Evolutionary conservation across 2,329 filamentous ascomycete species (phyloP).

Genomic region (Microascus cirrosus): DNA sequence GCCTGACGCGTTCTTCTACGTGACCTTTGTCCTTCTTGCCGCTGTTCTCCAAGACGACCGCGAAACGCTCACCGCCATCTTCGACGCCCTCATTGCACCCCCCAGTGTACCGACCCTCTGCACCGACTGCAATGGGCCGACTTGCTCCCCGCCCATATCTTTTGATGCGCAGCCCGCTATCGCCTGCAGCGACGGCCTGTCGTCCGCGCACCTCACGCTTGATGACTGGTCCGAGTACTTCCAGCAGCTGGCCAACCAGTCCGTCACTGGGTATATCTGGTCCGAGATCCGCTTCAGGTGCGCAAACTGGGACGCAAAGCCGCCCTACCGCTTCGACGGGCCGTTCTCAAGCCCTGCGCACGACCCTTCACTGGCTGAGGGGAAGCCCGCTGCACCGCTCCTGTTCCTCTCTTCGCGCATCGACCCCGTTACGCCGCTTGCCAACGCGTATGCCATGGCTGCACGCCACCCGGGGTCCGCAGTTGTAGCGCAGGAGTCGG

Average conservation of each 20-base stretch:
- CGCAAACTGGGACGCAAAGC: conserved; percentile 21
- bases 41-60: not conserved
- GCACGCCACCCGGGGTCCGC: conserved; percentile 14
- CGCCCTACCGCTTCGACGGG: conserved; percentile 27
- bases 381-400: conserved; percentile 26
- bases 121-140: not conserved
- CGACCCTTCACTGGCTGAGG: conserved; percentile 12
- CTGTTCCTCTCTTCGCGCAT: conserved; percentile 29
- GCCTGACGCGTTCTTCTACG: conserved; percentile 11
- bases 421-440: conserved; percentile 34
- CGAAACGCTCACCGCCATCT: conserved; percentile 1
- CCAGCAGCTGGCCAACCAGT: conserved; percentile 13
- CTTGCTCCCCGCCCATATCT: conserved; percentile 9
- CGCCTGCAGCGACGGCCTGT: conserved; percentile 14
- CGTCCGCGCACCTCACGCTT: conserved; percentile 10
- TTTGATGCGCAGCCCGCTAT: conserved; percentile 10
- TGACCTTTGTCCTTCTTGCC: conserved; percentile 5
- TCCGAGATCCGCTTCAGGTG: conserved; percentile 25
- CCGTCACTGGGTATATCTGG: conserved; percentile 20
- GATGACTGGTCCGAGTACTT: conserved; percentile 19
- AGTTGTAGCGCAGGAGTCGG: conserved; percentile 17
- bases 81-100: conserved; percentile 11
- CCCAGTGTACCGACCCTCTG: conserved; percentile 5
- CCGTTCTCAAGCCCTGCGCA: conserved; percentile 18
- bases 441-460: conserved; percentile 20